These are phyloP conservation scores for Coemansia sp. DNA, from an alignment of 192 early-diverging fungal species.

Conservation along the genomic window DNA sequence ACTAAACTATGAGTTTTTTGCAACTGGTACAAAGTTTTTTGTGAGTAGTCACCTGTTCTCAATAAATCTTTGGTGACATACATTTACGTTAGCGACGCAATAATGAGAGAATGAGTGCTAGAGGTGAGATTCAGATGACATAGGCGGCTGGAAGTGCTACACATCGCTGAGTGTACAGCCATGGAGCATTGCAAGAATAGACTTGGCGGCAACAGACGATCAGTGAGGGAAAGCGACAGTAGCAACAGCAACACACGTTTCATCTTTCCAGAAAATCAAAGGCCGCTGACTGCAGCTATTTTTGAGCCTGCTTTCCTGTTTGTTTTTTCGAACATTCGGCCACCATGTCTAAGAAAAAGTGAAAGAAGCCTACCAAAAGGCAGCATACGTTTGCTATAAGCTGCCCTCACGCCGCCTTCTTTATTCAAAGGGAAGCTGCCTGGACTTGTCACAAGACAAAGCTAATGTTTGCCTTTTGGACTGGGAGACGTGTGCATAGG, in stretches of 20 bases:
- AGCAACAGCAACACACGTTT: background rate
- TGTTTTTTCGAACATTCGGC: background rate
- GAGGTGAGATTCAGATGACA: background rate
- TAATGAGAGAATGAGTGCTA: background rate
- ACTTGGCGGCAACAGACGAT: background rate
- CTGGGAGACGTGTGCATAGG: background rate
- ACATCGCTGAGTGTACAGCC: background rate
- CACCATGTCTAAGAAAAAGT: background rate
- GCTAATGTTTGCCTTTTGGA: background rate
- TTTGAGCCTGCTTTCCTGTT: background rate
- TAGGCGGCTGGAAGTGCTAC: background rate
- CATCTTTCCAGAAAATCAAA: background rate
- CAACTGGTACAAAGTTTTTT: background rate
- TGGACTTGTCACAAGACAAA: background rate
- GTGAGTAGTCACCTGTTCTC: background rate
- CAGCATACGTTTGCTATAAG: background rate
- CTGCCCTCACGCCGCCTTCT: background rate
- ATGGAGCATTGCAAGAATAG: background rate
- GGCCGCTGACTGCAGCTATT: background rate
- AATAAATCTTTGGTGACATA: background rate
- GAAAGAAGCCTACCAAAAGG: background rate
- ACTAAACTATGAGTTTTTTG: background rate
- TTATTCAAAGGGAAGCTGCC: background rate
- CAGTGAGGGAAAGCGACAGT: background rate
- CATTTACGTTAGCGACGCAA: background rate